Evolutionary conservation across 768 basidiomycete species (phyloP).

Genomic region (Lentinus tigrinus): DNA sequence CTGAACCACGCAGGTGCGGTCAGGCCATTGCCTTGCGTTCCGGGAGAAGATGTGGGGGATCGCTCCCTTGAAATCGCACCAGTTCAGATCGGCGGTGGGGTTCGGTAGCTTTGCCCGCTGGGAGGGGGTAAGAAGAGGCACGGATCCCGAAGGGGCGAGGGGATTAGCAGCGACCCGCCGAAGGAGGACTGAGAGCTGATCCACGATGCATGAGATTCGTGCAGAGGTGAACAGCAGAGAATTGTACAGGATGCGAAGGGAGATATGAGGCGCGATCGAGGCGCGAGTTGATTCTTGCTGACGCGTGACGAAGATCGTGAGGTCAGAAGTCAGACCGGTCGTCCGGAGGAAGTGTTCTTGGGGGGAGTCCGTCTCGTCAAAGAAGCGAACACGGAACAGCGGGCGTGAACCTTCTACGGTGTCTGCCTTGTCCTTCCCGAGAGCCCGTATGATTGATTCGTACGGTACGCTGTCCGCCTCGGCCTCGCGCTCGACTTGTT

Average conservation of each 20-base stretch:
- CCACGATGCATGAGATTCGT: conserved; percentile 76
- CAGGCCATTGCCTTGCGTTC: conserved; percentile 80
- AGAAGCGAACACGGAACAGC: conserved; percentile 94
- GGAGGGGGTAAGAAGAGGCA: conserved; percentile 72
- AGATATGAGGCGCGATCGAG: conserved; percentile 70
- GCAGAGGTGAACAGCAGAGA: conserved; percentile 84
- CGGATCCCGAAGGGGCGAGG: conserved; percentile 67
- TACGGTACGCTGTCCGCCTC: conserved; percentile 81
- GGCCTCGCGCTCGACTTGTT: conserved; percentile 80
- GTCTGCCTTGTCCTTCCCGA: conserved; percentile 67
- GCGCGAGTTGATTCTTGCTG: conserved; percentile 66
- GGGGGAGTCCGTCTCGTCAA: conserved; percentile 82
- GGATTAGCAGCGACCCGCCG: conserved; percentile 70
- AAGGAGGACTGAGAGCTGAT: conserved; percentile 81
- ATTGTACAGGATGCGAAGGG: conserved; percentile 89
- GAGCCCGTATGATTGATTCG: conserved; percentile 66
- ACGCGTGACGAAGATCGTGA: conserved; percentile 85
- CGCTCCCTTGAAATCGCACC: conserved; percentile 97
- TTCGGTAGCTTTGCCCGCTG: conserved; percentile 76
- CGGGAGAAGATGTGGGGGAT: conserved; percentile 93
- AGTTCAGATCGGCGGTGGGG: conserved; percentile 85
- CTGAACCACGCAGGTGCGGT: conserved; percentile 88
- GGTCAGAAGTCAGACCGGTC: conserved; percentile 85
- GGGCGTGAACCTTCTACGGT: conserved; percentile 50
- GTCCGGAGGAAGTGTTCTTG: conserved; percentile 73